Conservation (phyloP, 1,139 yeast species). For the Kodamaea plutei region DNA sequence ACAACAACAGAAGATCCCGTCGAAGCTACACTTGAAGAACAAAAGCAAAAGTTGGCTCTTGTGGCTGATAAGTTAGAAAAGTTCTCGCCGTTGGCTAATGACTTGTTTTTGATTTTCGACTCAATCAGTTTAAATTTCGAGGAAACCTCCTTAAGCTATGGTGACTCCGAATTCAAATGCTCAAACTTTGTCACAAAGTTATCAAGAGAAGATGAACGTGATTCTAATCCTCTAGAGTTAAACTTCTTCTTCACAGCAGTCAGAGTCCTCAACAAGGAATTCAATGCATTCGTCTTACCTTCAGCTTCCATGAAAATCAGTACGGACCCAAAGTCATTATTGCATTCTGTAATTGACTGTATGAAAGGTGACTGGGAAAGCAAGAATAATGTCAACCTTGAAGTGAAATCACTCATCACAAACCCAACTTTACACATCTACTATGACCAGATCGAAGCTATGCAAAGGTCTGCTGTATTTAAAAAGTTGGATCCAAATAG, state of each 20-base stretch:
- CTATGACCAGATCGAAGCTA: slow-evolving; percentile 32
- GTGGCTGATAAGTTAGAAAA: background rate
- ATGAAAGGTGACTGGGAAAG: slow-evolving; percentile 10
- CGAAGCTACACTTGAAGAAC: background rate
- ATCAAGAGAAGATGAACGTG: slow-evolving; percentile 12
- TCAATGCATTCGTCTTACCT: slow-evolving; percentile 36
- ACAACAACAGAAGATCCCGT: background rate
- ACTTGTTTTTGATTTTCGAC: slow-evolving; percentile 11
- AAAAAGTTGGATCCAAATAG: background rate
- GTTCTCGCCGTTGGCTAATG: slow-evolving; percentile 2
- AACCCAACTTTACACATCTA: slow-evolving; percentile 36
- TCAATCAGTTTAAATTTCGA: slow-evolving; percentile 22
- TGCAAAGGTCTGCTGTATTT: background rate
- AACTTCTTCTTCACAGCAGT: slow-evolving; percentile 24
- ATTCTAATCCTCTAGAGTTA: slow-evolving; percentile 13
- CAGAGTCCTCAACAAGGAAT: slow-evolving; percentile 26
- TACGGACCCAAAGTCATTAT: slow-evolving; percentile 12
- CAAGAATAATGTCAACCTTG: slow-evolving; percentile 12
- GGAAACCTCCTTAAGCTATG: slow-evolving; percentile 25
- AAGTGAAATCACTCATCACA: slow-evolving; percentile 16
- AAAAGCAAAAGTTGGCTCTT: background rate
- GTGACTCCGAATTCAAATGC: slow-evolving; percentile 15
- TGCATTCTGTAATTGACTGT: slow-evolving; percentile 11
- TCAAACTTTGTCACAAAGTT: slow-evolving; percentile 21
- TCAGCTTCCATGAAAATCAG: slow-evolving; percentile 23